Evolutionary conservation across 306 rosid genomes (phyloP), one percentile per base, ranked within the genome.

Genomic region (Lathyrus aphaca): DNA sequence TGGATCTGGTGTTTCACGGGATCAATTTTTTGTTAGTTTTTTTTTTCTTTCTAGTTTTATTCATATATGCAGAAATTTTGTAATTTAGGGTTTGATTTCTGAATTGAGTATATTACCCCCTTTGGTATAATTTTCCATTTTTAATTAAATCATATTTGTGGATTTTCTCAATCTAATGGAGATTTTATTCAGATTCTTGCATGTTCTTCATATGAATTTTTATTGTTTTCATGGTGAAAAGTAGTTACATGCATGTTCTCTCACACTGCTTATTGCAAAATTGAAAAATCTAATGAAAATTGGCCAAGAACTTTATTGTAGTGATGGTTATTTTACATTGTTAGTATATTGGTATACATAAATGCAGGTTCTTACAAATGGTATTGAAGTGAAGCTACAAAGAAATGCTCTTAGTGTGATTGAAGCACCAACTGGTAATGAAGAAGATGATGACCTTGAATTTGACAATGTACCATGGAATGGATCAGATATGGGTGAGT

Each of bases 351-450:
- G 51, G 32, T 42, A 23, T 69, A 59, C 72, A 54, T 55, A 18
- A 58, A 62, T 74, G 71, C 81, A 93, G 98, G 97, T 94, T 73
- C 96, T 94, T 50, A 91, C 98, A 14, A 94, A 94, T 65, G 98
- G 98, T 46, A 94, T 94, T 69, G 98, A 94, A 82, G 98, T 94
- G 72, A 94, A 94, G 76, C 88, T 94, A 10, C 98, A 94, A 78
- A 89, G 98, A 69, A 94, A 94, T 77, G 98, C 98, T 71, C 98
- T 94, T 38, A 94, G 98, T 51, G 98, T 94, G 73, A 80, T 94
- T 56, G 98, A 94, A 83, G 92, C 98, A 75, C 98, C 98, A 5
- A 90, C 97, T 1, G 97, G 98, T 9, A 89, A 90, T 2, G 98
- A 94, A 76, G 98, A 94, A 70, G 98, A 90, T n/a, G 96, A 88